A percentile compares a stretch with the other conserved stretches of the same genome.
phyloP scores from a whole-genome alignment of 2,329 filamentous ascomycete genomes.

The Akanthomyces uredinophilus region DNA sequence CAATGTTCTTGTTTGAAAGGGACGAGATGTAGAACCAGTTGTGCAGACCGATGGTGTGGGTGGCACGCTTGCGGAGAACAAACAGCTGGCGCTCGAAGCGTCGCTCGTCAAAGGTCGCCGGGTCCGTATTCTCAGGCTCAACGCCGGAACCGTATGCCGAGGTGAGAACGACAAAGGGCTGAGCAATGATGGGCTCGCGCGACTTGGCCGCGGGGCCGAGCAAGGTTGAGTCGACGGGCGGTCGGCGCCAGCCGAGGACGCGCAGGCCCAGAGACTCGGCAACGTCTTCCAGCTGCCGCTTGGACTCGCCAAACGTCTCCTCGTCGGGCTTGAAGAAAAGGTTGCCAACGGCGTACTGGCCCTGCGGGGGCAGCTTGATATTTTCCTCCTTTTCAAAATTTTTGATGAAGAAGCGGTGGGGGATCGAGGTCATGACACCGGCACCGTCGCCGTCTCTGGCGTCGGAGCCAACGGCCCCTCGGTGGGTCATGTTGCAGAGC shows the following conservation, averaged over 20 bases:
- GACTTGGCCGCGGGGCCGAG: constrained; percentile 90
- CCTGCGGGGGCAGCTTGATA: constrained; percentile 78
- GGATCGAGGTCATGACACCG: constrained; percentile 98
- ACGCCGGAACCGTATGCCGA: constrained; percentile 79
- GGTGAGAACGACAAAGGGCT: constrained; percentile 88
- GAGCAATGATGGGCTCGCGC: constrained; percentile 89
- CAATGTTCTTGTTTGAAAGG: constrained; percentile 95
- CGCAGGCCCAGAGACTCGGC: constrained; percentile 82
- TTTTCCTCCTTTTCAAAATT: constrained; percentile 91
- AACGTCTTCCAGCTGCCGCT: constrained; percentile 89
- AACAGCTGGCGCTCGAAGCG: constrained; percentile 92
- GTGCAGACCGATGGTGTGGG: constrained; percentile 88
- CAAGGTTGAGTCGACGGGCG: constrained; percentile 87
- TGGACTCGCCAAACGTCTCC: constrained; percentile 83
- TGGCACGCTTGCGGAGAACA: constrained; percentile 88
- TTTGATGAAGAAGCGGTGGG: constrained; percentile 97
- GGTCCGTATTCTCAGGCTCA: constrained; percentile 72
- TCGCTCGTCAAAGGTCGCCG: constrained; percentile 74
- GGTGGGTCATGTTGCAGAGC: constrained; percentile 99
- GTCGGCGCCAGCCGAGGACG: constrained; percentile 93
- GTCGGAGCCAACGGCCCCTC: constrained; percentile 95
- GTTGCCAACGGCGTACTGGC: constrained; percentile 96
- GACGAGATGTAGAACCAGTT: constrained; percentile 99
- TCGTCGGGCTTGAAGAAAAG: constrained; percentile 97
- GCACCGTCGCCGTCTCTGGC: constrained; percentile 96